phyloP scores from a whole-genome alignment of 352 stramenopile species.

The Pythium graminicola region DNA sequence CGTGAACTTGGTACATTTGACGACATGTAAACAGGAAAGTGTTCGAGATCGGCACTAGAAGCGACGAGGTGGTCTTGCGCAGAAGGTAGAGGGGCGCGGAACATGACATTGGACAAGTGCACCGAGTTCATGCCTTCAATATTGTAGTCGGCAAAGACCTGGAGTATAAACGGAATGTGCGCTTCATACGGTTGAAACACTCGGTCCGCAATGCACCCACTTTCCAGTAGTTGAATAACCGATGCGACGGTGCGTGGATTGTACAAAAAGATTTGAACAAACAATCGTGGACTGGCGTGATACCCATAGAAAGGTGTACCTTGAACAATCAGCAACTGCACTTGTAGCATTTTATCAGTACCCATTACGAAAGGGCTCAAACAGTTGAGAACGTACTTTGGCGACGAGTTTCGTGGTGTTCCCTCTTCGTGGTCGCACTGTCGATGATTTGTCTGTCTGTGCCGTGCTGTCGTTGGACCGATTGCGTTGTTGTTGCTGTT shows the following conservation, averaged over 20 bases:
- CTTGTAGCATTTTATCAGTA: background rate
- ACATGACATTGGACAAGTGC: slow-evolving; percentile 67
- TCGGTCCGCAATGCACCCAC: slow-evolving; percentile 55
- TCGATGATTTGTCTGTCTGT: background rate
- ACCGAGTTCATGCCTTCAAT: slow-evolving; percentile 90
- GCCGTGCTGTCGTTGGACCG: background rate
- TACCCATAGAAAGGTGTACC: slow-evolving; percentile 88
- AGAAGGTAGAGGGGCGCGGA: slow-evolving; percentile 56
- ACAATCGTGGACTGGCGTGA: slow-evolving; percentile 60
- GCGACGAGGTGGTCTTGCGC: slow-evolving; percentile 43
- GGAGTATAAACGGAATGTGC: slow-evolving; percentile 84
- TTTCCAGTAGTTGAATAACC: slow-evolving; percentile 82
- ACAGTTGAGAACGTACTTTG: slow-evolving; percentile 44
- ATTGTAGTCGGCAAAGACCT: slow-evolving; percentile 89
- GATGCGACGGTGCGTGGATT: slow-evolving; percentile 55
- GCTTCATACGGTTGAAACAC: slow-evolving; percentile 86
- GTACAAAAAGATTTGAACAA: slow-evolving; percentile 88
- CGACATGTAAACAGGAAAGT: slow-evolving; percentile 29
- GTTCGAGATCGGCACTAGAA: background rate
- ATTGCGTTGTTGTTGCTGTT: slow-evolving; percentile 29
- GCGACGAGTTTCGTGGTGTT: slow-evolving; percentile 39
- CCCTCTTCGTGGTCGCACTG: background rate
- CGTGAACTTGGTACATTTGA: slow-evolving; percentile 29
- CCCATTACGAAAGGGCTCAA: background rate
- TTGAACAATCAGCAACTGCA: slow-evolving; percentile 81